Conservation (phyloP, 139 green algal species). For the Chlorokybus atmophyticus region DNA sequence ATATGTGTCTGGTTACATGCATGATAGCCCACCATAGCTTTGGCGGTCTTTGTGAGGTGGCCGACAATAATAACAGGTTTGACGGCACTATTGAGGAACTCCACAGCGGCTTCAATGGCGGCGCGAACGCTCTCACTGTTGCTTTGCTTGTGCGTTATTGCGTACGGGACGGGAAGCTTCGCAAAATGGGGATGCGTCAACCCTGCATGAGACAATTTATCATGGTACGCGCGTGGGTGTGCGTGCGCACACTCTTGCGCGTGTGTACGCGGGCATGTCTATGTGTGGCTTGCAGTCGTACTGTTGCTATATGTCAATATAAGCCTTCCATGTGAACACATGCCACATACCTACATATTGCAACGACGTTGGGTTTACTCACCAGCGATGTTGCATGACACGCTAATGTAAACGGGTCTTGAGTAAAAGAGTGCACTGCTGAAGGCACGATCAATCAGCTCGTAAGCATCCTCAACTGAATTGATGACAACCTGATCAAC, state of each 20-base stretch:
- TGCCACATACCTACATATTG: too few relatives aligned
- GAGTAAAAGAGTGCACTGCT: conserved; percentile 28
- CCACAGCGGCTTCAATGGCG: conserved; percentile 42
- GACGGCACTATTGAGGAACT: conserved; percentile 36
- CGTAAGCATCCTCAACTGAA: conserved; percentile 41
- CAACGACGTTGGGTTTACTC: too few relatives aligned
- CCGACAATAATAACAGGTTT: conserved; percentile 49
- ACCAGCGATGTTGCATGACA: conserved; percentile 21
- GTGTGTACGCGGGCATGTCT: too few relatives aligned
- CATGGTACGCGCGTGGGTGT: too few relatives aligned
- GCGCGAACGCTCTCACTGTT: conserved; percentile 38
- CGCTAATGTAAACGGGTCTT: conserved; percentile 59
- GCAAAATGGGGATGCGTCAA: background rate
- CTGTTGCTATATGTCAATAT: too few relatives aligned
- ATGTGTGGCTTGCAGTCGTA: too few relatives aligned
- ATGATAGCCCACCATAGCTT: too few relatives aligned
- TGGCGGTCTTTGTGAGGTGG: too few relatives aligned
- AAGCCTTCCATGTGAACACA: too few relatives aligned
- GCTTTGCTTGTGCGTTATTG: conserved; percentile 28
- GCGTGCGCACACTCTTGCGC: too few relatives aligned
- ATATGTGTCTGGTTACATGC: too few relatives aligned
- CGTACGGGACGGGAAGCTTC: too few relatives aligned
- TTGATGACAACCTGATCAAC: conserved; percentile 27
- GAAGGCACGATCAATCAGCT: conserved; percentile 54
- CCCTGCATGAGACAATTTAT: background rate